Percentiles rank a stretch among this genome's conserved stretches.
These are phyloP conservation scores for Apophysomyces elegans DNA, from an alignment of 371 early-diverging fungal species.

Conservation along the genomic window DNA sequence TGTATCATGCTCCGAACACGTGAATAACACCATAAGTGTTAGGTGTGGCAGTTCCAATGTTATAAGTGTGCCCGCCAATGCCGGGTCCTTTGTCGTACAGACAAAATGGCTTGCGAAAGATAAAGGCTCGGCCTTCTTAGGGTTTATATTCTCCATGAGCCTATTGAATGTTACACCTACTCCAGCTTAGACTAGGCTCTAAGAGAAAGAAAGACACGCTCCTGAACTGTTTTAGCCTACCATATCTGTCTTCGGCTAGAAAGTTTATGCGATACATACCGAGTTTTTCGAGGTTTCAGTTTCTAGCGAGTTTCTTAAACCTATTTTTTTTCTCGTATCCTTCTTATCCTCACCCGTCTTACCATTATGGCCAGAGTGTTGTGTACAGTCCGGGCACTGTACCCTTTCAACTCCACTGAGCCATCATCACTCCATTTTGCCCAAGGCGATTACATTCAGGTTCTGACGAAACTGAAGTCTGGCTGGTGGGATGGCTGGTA, in stretches of 20 bases:
- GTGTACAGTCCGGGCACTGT: constrained; percentile 17
- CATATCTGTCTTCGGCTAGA: background rate
- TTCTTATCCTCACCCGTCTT: constrained; percentile 9
- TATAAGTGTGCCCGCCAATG: background rate
- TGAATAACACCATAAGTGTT: constrained; percentile 3
- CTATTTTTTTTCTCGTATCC: constrained; percentile 2
- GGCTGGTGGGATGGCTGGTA: constrained; percentile 94
- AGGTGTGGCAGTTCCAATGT: background rate
- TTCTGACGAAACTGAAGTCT: constrained; percentile 77
- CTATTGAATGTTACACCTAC: background rate
- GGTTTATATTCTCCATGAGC: background rate
- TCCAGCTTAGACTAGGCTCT: background rate
- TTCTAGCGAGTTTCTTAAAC: background rate
- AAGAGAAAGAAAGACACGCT: background rate
- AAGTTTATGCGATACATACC: constrained; percentile 6
- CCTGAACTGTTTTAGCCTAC: constrained; percentile 1
- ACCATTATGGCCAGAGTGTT: constrained; percentile 2
- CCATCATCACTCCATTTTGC: constrained; percentile 66
- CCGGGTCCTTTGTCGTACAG: constrained; percentile 10
- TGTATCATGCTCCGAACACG: background rate
- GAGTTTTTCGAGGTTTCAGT: background rate
- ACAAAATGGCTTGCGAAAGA: background rate
- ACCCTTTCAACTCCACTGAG: constrained; percentile 53
- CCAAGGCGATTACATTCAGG: constrained; percentile 84
- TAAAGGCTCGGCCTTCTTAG: too few relatives aligned